phyloP scores from a whole-genome alignment of 495 filamentous ascomycete species.

The Gamarada debralockiae region DNA sequence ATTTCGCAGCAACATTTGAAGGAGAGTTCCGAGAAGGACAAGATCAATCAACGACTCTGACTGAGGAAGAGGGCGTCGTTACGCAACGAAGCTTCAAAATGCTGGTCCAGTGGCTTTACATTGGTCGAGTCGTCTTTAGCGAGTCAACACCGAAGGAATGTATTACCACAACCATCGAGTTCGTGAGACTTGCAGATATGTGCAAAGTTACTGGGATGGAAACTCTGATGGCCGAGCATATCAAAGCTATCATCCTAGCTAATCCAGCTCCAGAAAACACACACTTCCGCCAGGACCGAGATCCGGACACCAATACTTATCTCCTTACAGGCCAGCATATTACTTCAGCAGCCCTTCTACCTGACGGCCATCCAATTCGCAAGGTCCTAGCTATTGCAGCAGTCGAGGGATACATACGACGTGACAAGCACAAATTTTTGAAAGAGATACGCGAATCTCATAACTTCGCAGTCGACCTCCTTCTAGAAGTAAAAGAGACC shows the following conservation, averaged over 20 bases:
- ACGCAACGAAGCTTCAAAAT: constrained; percentile 12
- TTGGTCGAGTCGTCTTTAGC: background rate
- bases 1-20: constrained; percentile 11
- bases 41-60: constrained; percentile 14
- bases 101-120: background rate
- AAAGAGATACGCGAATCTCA: constrained; percentile 16
- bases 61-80: constrained; percentile 17
- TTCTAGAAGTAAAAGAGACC: constrained; percentile 6
- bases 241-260: constrained; percentile 15
- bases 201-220: constrained; percentile 13
- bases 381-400: constrained; percentile 20
- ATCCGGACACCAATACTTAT: constrained; percentile 16
- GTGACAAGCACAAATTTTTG: constrained; percentile 15
- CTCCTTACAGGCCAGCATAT: constrained; percentile 22
- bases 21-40: constrained; percentile 4
- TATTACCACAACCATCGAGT: constrained; percentile 5
- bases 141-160: background rate
- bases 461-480: constrained; percentile 26
- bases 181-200: constrained; percentile 9
- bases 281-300: background rate
- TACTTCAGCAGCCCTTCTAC: constrained; percentile 16
- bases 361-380: constrained; percentile 21
- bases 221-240: constrained; percentile 14
- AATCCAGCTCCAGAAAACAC: constrained; percentile 11
- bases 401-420: constrained; percentile 18